Percentiles rank a stretch among this genome's conserved stretches.
Conservation (phyloP, 2,329 filamentous ascomycete genomes). For the Bisporella sp. region DNA sequence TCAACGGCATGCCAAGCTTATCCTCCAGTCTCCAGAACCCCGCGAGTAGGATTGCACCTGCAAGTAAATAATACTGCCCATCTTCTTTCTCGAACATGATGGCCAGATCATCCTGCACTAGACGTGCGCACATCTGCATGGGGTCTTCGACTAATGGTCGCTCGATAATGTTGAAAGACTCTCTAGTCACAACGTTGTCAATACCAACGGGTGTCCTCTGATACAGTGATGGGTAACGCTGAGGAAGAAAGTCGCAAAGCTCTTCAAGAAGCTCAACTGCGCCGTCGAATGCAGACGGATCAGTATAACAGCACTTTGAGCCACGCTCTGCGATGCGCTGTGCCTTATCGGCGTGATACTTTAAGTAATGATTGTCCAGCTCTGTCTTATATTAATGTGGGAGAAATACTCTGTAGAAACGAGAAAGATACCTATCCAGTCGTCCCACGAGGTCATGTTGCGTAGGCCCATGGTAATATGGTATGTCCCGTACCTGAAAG, state of each 20-base stretch:
- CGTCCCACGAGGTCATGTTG: conserved; percentile 28
- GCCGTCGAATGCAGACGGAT: conserved; percentile 62
- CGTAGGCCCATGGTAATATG: conserved; percentile 29
- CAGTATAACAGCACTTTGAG: conserved; percentile 59
- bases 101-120: conserved; percentile 76
- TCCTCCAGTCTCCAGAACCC: conserved; percentile 81
- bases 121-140: conserved; percentile 65
- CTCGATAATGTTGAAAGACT: conserved; percentile 61
- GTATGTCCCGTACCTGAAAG: conserved; percentile 26
- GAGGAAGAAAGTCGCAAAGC: conserved; percentile 61
- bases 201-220: conserved; percentile 56
- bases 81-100: conserved; percentile 74
- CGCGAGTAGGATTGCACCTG: conserved; percentile 66
- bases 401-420: too few relatives aligned
- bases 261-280: conserved; percentile 74
- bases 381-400: conserved; percentile 38
- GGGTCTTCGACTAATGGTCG: conserved; percentile 67
- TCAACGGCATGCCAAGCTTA: conserved; percentile 73
- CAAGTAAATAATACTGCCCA: conserved; percentile 74
- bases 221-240: conserved; percentile 69
- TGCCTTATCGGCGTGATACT: conserved; percentile 66
- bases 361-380: conserved; percentile 71
- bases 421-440: conserved; percentile 26
- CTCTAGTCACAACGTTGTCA: conserved; percentile 63
- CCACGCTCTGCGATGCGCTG: conserved; percentile 61